These are phyloP conservation scores for Cercospora beticola DNA, from an alignment of 2,329 filamentous ascomycete genomes.

Conservation along the genomic window DNA sequence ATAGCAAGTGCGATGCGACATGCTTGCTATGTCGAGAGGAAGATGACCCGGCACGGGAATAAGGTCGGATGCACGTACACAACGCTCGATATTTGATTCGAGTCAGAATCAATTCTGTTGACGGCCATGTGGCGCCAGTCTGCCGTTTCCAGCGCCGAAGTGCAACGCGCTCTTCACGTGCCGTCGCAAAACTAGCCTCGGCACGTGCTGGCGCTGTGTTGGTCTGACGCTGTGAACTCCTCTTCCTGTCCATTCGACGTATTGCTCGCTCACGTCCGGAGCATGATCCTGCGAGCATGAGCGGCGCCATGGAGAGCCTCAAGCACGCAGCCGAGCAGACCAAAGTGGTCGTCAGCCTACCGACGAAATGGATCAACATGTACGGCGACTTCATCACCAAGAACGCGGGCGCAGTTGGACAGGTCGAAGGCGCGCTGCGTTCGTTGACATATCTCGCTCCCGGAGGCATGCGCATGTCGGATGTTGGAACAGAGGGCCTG, in stretches of 20 bases:
- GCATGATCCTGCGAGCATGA: slow-evolving; percentile 8
- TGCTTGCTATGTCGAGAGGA: background rate
- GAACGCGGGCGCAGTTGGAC: slow-evolving; percentile 88
- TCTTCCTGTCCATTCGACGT: background rate
- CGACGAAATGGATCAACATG: slow-evolving; percentile 46
- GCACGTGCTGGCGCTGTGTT: background rate
- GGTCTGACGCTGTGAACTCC: background rate
- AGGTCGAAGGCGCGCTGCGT: slow-evolving; percentile 89
- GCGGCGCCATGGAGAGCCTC: slow-evolving; percentile 31
- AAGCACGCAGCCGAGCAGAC: slow-evolving; percentile 34
- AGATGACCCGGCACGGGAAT: background rate
- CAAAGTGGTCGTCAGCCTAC: slow-evolving; percentile 33
- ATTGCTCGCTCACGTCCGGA: background rate
- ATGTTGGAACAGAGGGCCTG: slow-evolving; percentile 88
- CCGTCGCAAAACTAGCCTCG: background rate
- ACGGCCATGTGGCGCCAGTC: background rate
- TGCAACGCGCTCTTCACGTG: background rate
- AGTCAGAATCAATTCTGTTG: background rate
- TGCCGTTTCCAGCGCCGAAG: background rate
- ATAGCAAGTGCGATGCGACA: background rate
- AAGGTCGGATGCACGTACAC: background rate
- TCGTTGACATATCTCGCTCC: slow-evolving; percentile 96
- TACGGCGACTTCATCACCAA: slow-evolving; percentile 92
- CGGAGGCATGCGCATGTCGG: slow-evolving; percentile 83
- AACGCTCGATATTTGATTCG: background rate